Evolutionary conservation across 208 protist species (phyloP).

Genomic region (Leishmania martiniquensis): DNA sequence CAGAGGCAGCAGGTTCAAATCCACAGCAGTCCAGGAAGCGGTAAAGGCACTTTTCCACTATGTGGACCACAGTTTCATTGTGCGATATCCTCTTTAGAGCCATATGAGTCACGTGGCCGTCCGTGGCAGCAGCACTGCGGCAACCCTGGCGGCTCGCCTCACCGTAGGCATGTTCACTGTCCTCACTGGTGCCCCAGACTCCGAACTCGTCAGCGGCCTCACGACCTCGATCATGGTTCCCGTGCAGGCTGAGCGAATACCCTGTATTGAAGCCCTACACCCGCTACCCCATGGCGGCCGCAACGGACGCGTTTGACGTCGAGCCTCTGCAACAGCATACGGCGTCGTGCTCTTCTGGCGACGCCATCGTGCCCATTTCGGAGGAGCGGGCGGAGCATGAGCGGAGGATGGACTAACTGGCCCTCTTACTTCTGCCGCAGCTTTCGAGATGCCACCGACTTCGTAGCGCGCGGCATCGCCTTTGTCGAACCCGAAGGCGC

Average conservation of each 20-base stretch:
- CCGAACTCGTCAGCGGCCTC: not conserved
- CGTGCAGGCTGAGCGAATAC: not conserved
- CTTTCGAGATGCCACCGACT: conserved; percentile 6
- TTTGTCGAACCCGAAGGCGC: conserved; percentile 1
- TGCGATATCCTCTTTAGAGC: conserved; percentile 1
- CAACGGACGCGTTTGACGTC: not conserved
- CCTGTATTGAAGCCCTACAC: conserved; percentile 1
- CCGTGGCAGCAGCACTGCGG: conserved; percentile 3
- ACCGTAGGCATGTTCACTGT: conserved; percentile 13
- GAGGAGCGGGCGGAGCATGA: not conserved
- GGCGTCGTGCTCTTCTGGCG: not conserved
- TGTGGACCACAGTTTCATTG: conserved; percentile 16
- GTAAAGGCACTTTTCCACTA: conserved; percentile 15
- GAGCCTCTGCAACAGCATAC: not conserved
- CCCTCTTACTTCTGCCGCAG: conserved; percentile 6
- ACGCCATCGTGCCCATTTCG: conserved; percentile 5
- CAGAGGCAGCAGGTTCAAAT: not conserved
- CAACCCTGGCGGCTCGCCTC: conserved; percentile 1
- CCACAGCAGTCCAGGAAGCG: not conserved
- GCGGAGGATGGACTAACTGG: conserved; percentile 4
- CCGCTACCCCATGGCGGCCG: conserved; percentile 5
- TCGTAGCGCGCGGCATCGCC: not conserved
- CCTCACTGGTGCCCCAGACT: conserved; percentile 10
- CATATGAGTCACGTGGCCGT: conserved; percentile 5
- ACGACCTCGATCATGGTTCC: not conserved